Conservation (phyloP, 2,329 filamentous ascomycete genomes). For the Colletotrichum sp. region DNA sequence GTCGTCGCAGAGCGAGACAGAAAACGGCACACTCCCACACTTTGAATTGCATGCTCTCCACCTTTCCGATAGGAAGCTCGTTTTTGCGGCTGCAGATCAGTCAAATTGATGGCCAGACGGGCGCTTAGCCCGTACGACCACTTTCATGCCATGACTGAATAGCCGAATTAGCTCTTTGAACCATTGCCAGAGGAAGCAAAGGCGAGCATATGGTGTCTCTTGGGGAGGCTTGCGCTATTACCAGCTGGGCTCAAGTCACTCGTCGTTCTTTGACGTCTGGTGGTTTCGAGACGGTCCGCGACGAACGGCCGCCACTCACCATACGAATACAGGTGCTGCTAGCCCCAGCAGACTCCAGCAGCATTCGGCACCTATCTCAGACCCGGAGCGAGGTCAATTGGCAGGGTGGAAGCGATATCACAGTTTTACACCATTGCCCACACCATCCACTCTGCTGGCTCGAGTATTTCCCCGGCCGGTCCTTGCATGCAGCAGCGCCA, state of each 20-base stretch:
- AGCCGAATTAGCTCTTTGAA: background rate
- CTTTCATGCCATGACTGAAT: background rate
- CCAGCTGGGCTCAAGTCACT: background rate
- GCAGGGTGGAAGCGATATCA: background rate
- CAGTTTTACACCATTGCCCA: background rate
- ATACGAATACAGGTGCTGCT: background rate
- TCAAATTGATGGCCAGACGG: constrained; percentile 1
- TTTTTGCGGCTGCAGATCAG: constrained; percentile 12
- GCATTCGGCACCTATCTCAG: no score
- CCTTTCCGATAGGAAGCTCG: constrained; percentile 3
- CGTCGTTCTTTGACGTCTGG: constrained; percentile 13
- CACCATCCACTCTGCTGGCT: background rate
- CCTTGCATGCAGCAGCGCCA: constrained; percentile 9
- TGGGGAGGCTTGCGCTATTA: background rate
- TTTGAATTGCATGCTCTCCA: background rate
- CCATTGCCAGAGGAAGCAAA: constrained; percentile 10
- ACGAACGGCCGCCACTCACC: background rate
- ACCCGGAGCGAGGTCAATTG: background rate
- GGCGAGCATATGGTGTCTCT: background rate
- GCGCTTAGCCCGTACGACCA: constrained; percentile 16
- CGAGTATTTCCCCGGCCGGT: background rate
- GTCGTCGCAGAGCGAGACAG: constrained; percentile 10
- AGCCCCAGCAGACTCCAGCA: background rate
- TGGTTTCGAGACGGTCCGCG: constrained; percentile 3
- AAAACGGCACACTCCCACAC: background rate